A percentile compares a stretch with the other conserved stretches of the same genome.
Conservation (phyloP, 2,329 filamentous ascomycete genomes). For the Zymoseptoria tritici region DNA sequence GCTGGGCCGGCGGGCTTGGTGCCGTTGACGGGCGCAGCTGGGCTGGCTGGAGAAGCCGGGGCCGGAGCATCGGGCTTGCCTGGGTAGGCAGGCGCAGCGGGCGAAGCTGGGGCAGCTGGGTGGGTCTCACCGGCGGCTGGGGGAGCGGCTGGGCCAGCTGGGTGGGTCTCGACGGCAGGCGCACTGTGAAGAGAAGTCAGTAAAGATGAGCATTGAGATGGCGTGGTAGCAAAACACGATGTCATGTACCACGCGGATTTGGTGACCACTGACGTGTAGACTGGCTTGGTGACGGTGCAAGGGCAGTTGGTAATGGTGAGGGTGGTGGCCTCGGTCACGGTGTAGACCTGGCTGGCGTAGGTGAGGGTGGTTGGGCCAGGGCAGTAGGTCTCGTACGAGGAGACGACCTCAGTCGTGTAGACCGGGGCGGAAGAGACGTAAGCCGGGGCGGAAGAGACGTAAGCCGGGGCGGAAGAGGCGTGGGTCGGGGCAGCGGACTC, state of each 20-base stretch:
- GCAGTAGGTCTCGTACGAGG: constrained; percentile 15
- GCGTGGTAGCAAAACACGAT: constrained; percentile 8
- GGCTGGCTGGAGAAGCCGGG: background rate
- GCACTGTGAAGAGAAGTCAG: constrained; percentile 20
- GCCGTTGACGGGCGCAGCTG: background rate
- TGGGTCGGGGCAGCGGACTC: background rate
- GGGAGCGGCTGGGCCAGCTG: constrained; percentile 6
- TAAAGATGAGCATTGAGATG: constrained; percentile 26
- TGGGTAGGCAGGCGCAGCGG: no score
- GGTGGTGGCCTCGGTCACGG: constrained; percentile 19
- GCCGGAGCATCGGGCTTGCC: no score
- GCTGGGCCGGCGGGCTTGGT: background rate
- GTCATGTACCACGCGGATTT: constrained; percentile 15
- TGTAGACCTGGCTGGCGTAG: constrained; percentile 17
- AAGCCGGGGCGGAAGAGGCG: constrained; percentile 56
- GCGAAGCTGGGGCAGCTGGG: background rate
- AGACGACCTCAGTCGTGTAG: constrained; percentile 18
- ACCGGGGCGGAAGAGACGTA: constrained; percentile 47
- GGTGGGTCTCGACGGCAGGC: background rate
- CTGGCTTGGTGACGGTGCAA: constrained; percentile 20
- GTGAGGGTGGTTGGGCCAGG: constrained; percentile 14
- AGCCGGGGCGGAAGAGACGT: constrained; percentile 47
- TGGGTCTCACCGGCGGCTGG: background rate
- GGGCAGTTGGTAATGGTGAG: constrained; percentile 23
- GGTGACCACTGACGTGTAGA: constrained; percentile 18